These are phyloP conservation scores for Clonostachys sp. DNA, from an alignment of 2,329 filamentous ascomycete species.

Conservation along the genomic window DNA sequence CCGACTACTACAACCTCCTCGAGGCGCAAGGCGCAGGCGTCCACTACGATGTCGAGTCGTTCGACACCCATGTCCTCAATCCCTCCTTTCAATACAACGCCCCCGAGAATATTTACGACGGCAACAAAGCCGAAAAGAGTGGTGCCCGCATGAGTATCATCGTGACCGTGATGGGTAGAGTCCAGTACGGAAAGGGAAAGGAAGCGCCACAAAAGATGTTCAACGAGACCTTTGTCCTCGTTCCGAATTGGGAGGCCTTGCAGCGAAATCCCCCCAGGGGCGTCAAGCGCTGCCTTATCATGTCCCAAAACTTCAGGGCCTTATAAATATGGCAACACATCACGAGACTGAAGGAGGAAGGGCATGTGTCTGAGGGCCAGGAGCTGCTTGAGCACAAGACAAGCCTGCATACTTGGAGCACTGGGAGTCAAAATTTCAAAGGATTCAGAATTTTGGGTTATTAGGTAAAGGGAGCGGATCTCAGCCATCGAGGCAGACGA, in stretches of 20 bases:
- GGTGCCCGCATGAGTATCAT: constrained; percentile 63
- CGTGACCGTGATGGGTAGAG: constrained; percentile 68
- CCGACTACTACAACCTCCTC: constrained; percentile 65
- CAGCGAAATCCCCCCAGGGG: constrained; percentile 47
- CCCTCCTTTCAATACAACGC: constrained; percentile 55
- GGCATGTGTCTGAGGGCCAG: too few species aligned
- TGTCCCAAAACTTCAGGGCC: constrained; percentile 68
- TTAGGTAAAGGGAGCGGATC: too few species aligned
- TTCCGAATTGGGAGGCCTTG: constrained; percentile 66
- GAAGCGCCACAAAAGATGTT: constrained; percentile 66
- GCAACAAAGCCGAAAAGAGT: constrained; percentile 36
- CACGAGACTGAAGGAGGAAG: too few species aligned
- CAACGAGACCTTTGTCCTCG: constrained; percentile 75
- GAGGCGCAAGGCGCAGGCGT: constrained; percentile 54
- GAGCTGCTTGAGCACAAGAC: too few species aligned
- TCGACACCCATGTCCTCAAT: constrained; percentile 77
- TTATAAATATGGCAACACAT: not conserved
- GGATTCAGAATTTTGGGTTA: too few species aligned
- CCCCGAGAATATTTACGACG: constrained; percentile 34
- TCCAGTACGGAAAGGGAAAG: constrained; percentile 62
- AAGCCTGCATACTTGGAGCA: too few species aligned
- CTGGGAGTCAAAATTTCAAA: too few species aligned
- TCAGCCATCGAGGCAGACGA: too few species aligned
- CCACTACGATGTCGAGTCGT: constrained; percentile 69
- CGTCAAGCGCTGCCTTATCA: constrained; percentile 58